Evolutionary conservation across 192 early-diverging fungal genomes (phyloP), one percentile per base, ranked within the genome.

Genomic region (Backusella macrospora): DNA sequence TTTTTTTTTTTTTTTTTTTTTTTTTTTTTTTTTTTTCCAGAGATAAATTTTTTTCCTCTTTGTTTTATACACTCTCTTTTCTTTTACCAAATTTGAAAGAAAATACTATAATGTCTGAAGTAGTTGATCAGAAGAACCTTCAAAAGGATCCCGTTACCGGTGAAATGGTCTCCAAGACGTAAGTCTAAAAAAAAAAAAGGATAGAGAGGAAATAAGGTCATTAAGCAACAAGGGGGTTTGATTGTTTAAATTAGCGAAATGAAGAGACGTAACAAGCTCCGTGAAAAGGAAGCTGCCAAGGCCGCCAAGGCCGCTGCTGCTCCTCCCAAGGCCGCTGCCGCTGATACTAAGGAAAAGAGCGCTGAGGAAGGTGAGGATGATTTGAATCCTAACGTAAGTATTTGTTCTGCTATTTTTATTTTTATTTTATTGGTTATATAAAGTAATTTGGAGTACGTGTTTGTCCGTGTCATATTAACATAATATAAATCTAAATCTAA

Each of bases 111-210:
- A 68, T 68, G 67, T 47, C 44, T 47, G 45, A 47, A 46, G 43
- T 23, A 15, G 67, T 68, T 68, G 67, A 47, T 23, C 67, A 73
- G 15, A 66, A 81, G 49, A 92, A 92, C 76, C 85, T 85, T 70
- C 80, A 90, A 79, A 73, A 86, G 74, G 97, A 99, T 77, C 86
- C 87, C 72, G 91, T 90, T 43, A 98, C 97, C 37, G 93, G 93
- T 65, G 97, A 99, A 88, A 91, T 90, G 88, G 86, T 99, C 70
- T 97, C 96, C 76, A 99, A 99, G 91, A 85, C 81, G 91, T 93
- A 88, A 59, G 89, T 88, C 26, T 68, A 9, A 6, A 46, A 15
- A 29, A 29, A 2, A 9, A 1, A 14, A 16, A 43, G 38, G 5
- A 40, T 18, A 18, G n/a, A n/a, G 45, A n/a, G 12, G 23, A 12